Evolutionary conservation across 768 basidiomycete genomes (phyloP).

Genomic region (Chalciporus chontae): DNA sequence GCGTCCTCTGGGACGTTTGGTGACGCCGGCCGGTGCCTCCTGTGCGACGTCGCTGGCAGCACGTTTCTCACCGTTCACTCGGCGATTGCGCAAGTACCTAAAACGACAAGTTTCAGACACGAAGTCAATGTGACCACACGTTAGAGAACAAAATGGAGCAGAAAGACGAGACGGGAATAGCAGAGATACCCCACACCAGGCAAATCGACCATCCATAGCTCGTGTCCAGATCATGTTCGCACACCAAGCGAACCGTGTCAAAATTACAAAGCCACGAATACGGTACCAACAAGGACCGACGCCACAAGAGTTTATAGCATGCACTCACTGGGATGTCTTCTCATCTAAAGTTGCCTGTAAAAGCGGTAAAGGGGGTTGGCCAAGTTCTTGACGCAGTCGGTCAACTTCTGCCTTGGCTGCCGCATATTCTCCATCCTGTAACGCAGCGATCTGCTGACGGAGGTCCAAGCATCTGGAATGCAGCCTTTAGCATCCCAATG

Average conservation of each 20-base stretch:
- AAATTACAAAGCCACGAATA: conserved; percentile 1
- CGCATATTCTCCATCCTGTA: conserved; percentile 77
- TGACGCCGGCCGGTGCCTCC: conserved; percentile 28
- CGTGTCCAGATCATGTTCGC: conserved; percentile 5
- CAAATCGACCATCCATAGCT: neutral
- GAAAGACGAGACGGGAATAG: conserved; percentile 1
- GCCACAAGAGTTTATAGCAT: conserved; percentile 12
- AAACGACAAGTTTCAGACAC: conserved; percentile 7
- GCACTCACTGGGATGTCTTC: conserved; percentile 49
- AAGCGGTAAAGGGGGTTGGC: conserved; percentile 68
- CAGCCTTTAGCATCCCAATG: conserved; percentile 8
- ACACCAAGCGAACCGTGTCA: neutral
- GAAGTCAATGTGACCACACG: conserved; percentile 13
- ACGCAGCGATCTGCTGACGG: conserved; percentile 56
- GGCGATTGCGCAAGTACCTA: conserved; percentile 63
- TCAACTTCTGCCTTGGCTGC: conserved; percentile 76
- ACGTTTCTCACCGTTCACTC: conserved; percentile 47
- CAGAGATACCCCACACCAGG: neutral
- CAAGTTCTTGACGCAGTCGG: conserved; percentile 68
- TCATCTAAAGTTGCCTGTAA: conserved; percentile 75
- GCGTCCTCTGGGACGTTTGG: conserved; percentile 59
- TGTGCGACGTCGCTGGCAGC: conserved; percentile 20
- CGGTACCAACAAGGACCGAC: conserved; percentile 3
- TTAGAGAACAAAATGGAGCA: neutral
- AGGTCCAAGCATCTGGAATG: conserved; percentile 58